Evolutionary conservation across 768 basidiomycete genomes (phyloP).

Genomic region (Lactarius hatsudake): DNA sequence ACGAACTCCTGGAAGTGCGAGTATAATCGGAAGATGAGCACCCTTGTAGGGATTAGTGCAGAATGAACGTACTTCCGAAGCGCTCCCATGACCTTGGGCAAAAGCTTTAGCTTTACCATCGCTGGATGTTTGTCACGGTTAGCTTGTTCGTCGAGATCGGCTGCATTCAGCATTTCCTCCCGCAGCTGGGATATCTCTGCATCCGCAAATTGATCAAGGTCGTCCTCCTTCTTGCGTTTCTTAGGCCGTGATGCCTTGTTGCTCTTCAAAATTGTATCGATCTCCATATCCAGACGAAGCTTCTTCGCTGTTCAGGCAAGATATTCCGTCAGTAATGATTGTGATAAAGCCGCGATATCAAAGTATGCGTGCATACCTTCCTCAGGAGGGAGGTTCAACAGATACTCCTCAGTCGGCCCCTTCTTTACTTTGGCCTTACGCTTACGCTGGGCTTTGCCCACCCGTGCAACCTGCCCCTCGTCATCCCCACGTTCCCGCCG

Average conservation of each 20-base stretch:
- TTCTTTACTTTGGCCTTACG: constrained; percentile 30
- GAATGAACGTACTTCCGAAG: constrained; percentile 74
- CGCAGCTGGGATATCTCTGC: constrained; percentile 88
- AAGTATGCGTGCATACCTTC: constrained; percentile 50
- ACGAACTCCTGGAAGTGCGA: constrained; percentile 55
- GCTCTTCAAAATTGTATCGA: constrained; percentile 84
- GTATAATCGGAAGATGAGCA: constrained; percentile 20
- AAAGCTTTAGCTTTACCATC: constrained; percentile 73
- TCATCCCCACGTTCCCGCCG: constrained; percentile 29
- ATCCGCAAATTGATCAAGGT: constrained; percentile 85
- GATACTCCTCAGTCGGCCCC: constrained; percentile 56
- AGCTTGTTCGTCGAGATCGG: constrained; percentile 76
- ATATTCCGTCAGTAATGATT: background rate
- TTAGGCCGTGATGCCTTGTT: constrained; percentile 65
- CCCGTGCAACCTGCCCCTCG: constrained; percentile 33
- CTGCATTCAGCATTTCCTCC: constrained; percentile 83
- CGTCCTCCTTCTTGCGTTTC: constrained; percentile 77
- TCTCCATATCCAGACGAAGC: constrained; percentile 72
- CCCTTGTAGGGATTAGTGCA: background rate
- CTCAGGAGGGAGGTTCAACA: constrained; percentile 69
- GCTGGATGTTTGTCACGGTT: constrained; percentile 83
- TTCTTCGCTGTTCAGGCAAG: constrained; percentile 56
- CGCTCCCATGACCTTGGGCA: constrained; percentile 89
- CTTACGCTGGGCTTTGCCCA: constrained; percentile 57
- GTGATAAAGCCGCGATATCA: background rate